Conservation (phyloP, 192 early-diverging fungal genomes). For the Entophlyctis luteolus region DNA sequence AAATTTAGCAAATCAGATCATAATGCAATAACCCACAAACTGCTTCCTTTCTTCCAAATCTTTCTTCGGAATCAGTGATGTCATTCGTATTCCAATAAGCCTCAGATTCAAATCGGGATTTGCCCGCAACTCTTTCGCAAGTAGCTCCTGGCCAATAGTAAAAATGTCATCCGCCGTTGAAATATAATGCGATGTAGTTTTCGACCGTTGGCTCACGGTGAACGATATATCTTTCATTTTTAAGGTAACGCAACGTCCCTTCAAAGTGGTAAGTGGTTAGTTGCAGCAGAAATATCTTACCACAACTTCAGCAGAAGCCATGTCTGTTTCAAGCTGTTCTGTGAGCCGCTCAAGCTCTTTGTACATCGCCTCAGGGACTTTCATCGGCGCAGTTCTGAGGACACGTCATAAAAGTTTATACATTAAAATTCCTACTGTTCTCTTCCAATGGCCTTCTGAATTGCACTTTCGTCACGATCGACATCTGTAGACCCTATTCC, state of each 20-base stretch:
- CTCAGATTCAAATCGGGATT: not conserved
- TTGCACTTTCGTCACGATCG: constrained; percentile 9
- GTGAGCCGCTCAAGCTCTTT: constrained; percentile 2
- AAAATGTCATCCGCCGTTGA: constrained; percentile 24
- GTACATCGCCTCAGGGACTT: not conserved
- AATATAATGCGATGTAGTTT: constrained; percentile 16
- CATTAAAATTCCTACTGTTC: constrained; percentile 5
- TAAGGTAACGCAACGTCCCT: constrained; percentile 44
- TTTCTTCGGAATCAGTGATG: not conserved
- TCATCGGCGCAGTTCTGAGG: constrained; percentile 9
- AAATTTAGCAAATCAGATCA: not conserved
- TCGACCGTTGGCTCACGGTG: constrained; percentile 38
- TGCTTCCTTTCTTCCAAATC: not conserved
- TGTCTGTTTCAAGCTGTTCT: constrained; percentile 14
- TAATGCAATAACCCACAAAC: not conserved
- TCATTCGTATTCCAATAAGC: constrained; percentile 16
- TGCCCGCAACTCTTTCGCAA: constrained; percentile 1
- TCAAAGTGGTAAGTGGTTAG: not conserved
- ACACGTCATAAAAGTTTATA: not conserved
- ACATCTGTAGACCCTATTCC: constrained; percentile 20
- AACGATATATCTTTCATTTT: constrained; percentile 47
- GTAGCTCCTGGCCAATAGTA: constrained; percentile 12
- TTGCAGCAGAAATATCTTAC: not conserved
- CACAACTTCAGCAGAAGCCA: not conserved
- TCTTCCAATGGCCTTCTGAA: constrained; percentile 15